Evolutionary conservation across 169 alveolate species (phyloP), one percentile per base, ranked within the genome.

Genomic region (Ichthyophthirius multifiliis): DNA sequence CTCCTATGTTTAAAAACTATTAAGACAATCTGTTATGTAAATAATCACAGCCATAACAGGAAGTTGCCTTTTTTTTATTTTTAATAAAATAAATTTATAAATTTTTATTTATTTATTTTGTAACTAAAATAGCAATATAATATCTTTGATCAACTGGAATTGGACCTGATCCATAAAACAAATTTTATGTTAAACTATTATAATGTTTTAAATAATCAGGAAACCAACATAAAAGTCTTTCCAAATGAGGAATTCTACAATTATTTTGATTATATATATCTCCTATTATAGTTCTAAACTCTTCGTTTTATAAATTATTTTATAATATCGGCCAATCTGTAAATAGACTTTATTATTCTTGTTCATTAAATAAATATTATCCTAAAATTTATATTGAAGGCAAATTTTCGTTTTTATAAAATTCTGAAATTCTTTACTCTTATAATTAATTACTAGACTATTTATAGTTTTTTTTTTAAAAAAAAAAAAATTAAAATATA

Each of bases 201-300:
- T 55, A 55, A 27, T 55, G 71, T 3, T 27, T 27, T 6, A 55
- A 27, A 27, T 20, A 55, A 55, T 55, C 71, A 15, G 71, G 71
- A 27, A 27, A 55, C 71, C 71, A 55, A 23, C 71, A 55, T 16
- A 55, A 23, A 10, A 55, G 10, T 23, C 71, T 55, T 23, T 55
- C 71, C 31, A 55, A 55, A 55, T 55, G 71, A 55, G 71, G 71
- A 18, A 55, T 55, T 10, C 71, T 16, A 16, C 71, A 34, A 27
- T 39, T 55, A 23, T 55, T 55, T 13, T 55, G 23, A 7, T 55
- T 55, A 23, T 55, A 55, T 27, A 55, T 55, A 27, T 55, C 71
- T 55, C 43, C 71, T 27, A 55, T 27, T 18, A 55, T 39, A n/a
- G 23, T 13, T 27, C 71, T 55, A 15, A 55, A 55, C 31, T 55